Percentiles rank a stretch among this genome's conserved stretches.
These are phyloP conservation scores for Fereydounia khargensis DNA, from an alignment of 1,284 basidiomycete genomes.

Conservation along the genomic window DNA sequence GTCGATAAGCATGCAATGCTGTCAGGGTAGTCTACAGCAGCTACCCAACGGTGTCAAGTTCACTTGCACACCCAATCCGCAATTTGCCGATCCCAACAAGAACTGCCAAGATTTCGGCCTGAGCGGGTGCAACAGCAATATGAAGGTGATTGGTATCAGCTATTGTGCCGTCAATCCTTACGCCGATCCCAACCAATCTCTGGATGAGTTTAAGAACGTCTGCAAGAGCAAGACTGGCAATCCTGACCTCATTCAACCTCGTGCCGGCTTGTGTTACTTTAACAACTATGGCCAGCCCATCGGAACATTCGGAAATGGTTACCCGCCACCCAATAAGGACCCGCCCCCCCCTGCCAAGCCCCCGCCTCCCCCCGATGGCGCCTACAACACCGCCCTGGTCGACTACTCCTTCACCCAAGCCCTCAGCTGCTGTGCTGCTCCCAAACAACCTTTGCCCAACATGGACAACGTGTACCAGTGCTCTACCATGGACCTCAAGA, in stretches of 20 bases:
- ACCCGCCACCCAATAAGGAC: neutral
- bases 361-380: neutral
- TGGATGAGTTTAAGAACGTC: neutral
- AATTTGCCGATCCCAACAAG: neutral
- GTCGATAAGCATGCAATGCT: too few species aligned
- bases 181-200: neutral
- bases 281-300: neutral
- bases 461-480: too few species aligned
- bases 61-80: neutral
- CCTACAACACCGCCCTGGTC: neutral
- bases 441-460: neutral
- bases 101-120: neutral
- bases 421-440: neutral
- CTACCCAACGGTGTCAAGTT: neutral
- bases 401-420: neutral
- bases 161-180: neutral
- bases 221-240: neutral
- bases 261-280: neutral
- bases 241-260: neutral
- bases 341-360: neutral
- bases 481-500: too few species aligned
- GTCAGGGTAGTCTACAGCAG: neutral
- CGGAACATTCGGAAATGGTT: neutral
- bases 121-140: neutral
- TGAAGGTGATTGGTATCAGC: neutral